Percentiles rank a stretch among this genome's conserved stretches.
Conservation (phyloP, 2,329 filamentous ascomycete genomes). For the Hymenoscyphus repandus region DNA sequence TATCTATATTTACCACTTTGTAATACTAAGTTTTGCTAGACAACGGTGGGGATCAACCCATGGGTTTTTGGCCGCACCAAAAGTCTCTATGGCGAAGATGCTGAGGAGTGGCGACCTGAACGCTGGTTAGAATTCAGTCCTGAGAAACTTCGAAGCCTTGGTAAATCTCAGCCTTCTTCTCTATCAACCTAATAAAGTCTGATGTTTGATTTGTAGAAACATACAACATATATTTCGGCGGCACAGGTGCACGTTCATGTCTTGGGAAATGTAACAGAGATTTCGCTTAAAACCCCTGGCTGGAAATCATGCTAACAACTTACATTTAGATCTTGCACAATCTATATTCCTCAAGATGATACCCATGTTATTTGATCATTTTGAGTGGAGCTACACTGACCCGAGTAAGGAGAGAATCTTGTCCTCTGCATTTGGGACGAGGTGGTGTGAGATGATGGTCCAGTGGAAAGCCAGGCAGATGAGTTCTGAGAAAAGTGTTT, state of each 20-base stretch:
- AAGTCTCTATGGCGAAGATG: constrained; percentile 13
- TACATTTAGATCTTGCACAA: constrained; percentile 12
- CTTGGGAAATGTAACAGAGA: constrained; percentile 12
- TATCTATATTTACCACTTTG: neutral
- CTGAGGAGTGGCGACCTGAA: constrained; percentile 38
- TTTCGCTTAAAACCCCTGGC: neutral
- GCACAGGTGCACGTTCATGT: constrained; percentile 12
- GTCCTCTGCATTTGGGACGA: constrained; percentile 10
- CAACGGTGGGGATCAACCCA: constrained; percentile 43
- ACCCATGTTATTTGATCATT: constrained; percentile 10
- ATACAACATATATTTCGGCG: constrained; percentile 14
- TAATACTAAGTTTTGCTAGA: constrained; percentile 7
- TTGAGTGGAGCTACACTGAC: constrained; percentile 10
- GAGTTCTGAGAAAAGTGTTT: too few relatives aligned
- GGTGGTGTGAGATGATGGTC: constrained; percentile 39
- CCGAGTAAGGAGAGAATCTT: constrained; percentile 3
- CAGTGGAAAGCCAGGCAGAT: constrained; percentile 33
- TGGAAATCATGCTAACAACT: neutral
- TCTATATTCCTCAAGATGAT: constrained; percentile 15
- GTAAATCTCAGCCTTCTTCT: neutral
- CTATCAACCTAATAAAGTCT: neutral
- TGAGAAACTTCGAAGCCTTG: constrained; percentile 14
- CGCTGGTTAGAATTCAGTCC: constrained; percentile 34
- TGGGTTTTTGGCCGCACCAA: constrained; percentile 9
- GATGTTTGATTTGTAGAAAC: constrained; percentile 6